phyloP scores from a whole-genome alignment of 2,329 filamentous ascomycete genomes.

The Didymella arachidicola region DNA sequence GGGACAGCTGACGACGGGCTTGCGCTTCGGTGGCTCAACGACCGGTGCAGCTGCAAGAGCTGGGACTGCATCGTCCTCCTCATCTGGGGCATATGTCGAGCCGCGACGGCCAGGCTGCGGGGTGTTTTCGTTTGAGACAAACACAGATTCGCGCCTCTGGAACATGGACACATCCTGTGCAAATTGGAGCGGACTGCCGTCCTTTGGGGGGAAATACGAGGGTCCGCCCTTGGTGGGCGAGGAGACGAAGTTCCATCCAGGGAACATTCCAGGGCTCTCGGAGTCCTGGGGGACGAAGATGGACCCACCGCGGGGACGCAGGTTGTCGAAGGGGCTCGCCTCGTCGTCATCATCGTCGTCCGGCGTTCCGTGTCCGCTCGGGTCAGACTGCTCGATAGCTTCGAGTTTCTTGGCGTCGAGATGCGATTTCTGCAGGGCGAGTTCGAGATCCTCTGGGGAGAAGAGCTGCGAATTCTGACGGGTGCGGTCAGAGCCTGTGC shows the following conservation, averaged over 20 bases:
- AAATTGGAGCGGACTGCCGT: slow-evolving; percentile 26
- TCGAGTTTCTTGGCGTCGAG: slow-evolving; percentile 41
- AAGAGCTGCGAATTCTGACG: slow-evolving; percentile 50
- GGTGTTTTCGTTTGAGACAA: slow-evolving; percentile 21
- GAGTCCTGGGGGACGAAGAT: slow-evolving; percentile 37
- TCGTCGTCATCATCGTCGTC: slow-evolving; percentile 27
- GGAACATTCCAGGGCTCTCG: slow-evolving; percentile 29
- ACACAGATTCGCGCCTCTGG: slow-evolving; percentile 22
- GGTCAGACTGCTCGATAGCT: slow-evolving; percentile 37
- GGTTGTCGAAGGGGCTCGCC: slow-evolving; percentile 28
- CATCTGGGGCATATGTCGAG: slow-evolving; percentile 28
- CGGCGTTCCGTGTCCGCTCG: slow-evolving; percentile 32
- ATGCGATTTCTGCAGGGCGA: slow-evolving; percentile 54
- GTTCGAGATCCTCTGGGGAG: slow-evolving; percentile 55
- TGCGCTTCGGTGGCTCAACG: slow-evolving; percentile 26
- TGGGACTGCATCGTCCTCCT: slow-evolving; percentile 7
- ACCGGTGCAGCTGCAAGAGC: slow-evolving; percentile 22
- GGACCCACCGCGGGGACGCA: slow-evolving; percentile 37
- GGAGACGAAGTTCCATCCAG: slow-evolving; percentile 19
- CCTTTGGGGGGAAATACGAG: slow-evolving; percentile 28
- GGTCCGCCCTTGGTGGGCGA: slow-evolving; percentile 18
- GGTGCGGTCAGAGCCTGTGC: slow-evolving; percentile 37
- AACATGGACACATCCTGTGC: slow-evolving; percentile 15
- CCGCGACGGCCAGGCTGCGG: slow-evolving; percentile 23
- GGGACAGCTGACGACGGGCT: slow-evolving; percentile 29